Evolutionary conservation across 2,329 filamentous ascomycete genomes (phyloP), one percentile per base, ranked within the genome.

Genomic region (Calonectria montana): DNA sequence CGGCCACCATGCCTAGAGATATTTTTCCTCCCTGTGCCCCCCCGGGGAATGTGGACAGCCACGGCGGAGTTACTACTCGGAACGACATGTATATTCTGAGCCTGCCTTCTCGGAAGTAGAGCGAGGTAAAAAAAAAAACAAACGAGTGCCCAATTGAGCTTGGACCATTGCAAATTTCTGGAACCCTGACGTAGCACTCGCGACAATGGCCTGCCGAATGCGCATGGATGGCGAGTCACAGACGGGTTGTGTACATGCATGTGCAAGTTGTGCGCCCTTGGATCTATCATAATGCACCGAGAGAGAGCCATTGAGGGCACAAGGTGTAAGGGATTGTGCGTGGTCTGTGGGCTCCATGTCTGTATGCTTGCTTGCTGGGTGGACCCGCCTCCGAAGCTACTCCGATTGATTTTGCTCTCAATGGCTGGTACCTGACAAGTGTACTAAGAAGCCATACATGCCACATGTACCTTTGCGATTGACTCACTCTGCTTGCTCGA

Each of bases 371-470:
- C 47, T 76, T 77, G 76, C 76, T 76, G 70, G 76, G 77, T 80
- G 80, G 79, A 77, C 76, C 72, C 62, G 25, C 73, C 77, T 81
- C 80, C 80, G 80, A 81, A 74, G 74, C 73, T 66, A 73, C 76
- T 80, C 80, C 80, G 78, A 75, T 76, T 71, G 61, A 47, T 23
- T 63, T 65, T 70, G 61, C 69, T 70, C 63, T 48, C 47, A 35
- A 39, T 9, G 35, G 31, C 37, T 59, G 53, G 41, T 65, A 37
- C 39, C 18, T 47, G 61, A 21, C n/a, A 2, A 47, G 35, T 47
- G 43, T 64, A 64, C 13, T 37, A 15, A 13, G 9, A 15, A 21
- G 10, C 4, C 18, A 21, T 59, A 59, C 53, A 39, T 12, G 23
- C 27, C 15, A 15, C n/a, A 47, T 48, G 69, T 63, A 70, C 69